phyloP scores from a whole-genome alignment of 441 rosid species.

The Flueggea neowawraea region DNA sequence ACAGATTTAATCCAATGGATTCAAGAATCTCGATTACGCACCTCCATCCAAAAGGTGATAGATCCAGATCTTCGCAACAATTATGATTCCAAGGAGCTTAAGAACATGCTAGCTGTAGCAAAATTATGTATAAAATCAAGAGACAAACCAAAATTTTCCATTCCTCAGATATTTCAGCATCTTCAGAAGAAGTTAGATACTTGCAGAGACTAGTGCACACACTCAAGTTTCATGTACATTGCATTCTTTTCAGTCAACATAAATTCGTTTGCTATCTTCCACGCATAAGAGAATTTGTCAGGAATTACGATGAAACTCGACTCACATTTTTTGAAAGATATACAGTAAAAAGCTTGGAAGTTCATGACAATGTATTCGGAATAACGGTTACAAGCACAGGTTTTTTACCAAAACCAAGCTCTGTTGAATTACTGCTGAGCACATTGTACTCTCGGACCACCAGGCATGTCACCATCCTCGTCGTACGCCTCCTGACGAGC shows the following conservation, averaged over 20 bases:
- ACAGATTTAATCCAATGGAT: conserved; percentile 76
- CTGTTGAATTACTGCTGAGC: conserved; percentile 63
- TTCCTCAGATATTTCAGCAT: conserved; percentile 59
- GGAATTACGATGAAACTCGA: too few species aligned
- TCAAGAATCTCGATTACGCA: conserved; percentile 53
- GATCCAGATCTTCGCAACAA: conserved; percentile 82
- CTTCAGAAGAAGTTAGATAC: conserved; percentile 62
- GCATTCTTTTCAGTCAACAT: background rate
- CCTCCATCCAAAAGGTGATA: conserved; percentile 73
- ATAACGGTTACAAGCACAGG: background rate
- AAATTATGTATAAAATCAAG: conserved; percentile 62
- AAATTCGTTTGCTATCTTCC: background rate
- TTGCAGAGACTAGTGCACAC: conserved; percentile 2
- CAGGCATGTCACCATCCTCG: conserved; percentile 57
- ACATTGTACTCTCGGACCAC: conserved; percentile 77
- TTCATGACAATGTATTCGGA: too few species aligned
- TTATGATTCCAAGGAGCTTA: conserved; percentile 62
- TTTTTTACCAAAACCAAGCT: too few species aligned
- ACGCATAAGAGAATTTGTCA: too few species aligned
- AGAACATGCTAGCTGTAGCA: conserved; percentile 66
- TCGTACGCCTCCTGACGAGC: conserved; percentile 63
- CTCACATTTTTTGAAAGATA: too few species aligned
- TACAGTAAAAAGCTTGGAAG: too few species aligned
- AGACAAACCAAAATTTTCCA: conserved; percentile 51
- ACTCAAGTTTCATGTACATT: background rate